Evolutionary conservation across 768 basidiomycete species (phyloP), one percentile per base, ranked within the genome.

Genomic region (Fomitopsis serialis): DNA sequence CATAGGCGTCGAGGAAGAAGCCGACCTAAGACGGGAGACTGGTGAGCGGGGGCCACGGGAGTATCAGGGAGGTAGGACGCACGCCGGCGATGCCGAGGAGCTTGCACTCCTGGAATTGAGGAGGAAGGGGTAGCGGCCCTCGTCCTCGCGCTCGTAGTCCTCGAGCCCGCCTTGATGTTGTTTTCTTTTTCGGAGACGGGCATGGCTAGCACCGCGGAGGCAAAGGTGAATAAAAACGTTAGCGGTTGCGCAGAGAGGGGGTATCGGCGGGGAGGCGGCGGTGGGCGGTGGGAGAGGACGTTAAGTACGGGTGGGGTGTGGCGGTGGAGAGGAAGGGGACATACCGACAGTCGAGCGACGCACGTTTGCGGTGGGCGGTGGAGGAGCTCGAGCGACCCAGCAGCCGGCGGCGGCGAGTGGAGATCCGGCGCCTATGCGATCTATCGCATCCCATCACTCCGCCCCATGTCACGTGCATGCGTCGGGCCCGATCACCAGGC

Each of bases 1-100:
- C 85, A 58, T 87, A 87, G 4, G 84, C 85, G 64, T 87, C 85
- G 32, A 87, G 70, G 71, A 87, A 86, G 67, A 86, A 86, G 7
- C 85, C 85, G 48, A 85, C 79, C 82, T 84, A 53, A 2, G 29
- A 19, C 17, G 24, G 29, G 15, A 37, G 35, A 23, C 25, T n/a
- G 48, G 17, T 12, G 17, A 13, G 42, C 22, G 46, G 29, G 42
- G 50, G n/a, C 13, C 19, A 32, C 40, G 29, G 36, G 42, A 46
- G 17, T 44, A n/a, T 23, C 50, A 48, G 53, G 50, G 29, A 15
- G 42, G 45, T 54, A 51, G 7, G 3, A 70, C 78, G 57, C 54
- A 84, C 81, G 8, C 82, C 84, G 49, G 82, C 75, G 53, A 86
- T 83, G 35, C 77, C 73, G 25, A 86, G 68, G 37, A 87, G 63